A percentile compares a stretch with the other conserved stretches of the same genome.
Evolutionary conservation across 768 basidiomycete genomes (phyloP).

Genomic region (Leccinum disarticulatum): DNA sequence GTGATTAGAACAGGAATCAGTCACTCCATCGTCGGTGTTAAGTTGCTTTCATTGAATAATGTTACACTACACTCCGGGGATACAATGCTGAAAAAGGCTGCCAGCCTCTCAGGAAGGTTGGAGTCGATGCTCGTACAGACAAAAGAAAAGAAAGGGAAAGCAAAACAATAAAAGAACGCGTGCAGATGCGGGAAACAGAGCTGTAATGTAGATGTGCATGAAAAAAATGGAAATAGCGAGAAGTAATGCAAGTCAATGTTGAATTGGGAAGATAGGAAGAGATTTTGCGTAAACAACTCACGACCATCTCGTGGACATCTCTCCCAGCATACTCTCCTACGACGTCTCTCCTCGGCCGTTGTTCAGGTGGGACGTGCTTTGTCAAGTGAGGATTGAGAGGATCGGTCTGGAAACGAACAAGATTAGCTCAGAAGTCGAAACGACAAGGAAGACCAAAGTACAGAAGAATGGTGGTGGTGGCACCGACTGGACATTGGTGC

Average conservation of each 20-base stretch:
- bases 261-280: slow-evolving; percentile 9
- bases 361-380: slow-evolving; percentile 82
- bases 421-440: slow-evolving; percentile 5
- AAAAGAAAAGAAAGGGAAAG: slow-evolving; percentile 17
- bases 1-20: slow-evolving; percentile 14
- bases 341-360: slow-evolving; percentile 69
- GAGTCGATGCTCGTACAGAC: slow-evolving; percentile 25
- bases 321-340: slow-evolving; percentile 70
- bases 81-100: slow-evolving; percentile 24
- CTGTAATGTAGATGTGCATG: slow-evolving; percentile 18
- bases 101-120: slow-evolving; percentile 7
- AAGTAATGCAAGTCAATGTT: slow-evolving; percentile 7
- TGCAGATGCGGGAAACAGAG: slow-evolving; percentile 22
- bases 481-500: slow-evolving; percentile 2
- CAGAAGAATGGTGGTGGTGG: slow-evolving; percentile 1
- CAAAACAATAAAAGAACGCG: slow-evolving; percentile 20
- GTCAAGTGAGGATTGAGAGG: slow-evolving; percentile 77
- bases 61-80: slow-evolving; percentile 18
- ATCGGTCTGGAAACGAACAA: slow-evolving; percentile 58
- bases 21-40: neutral
- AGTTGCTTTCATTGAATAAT: slow-evolving; percentile 14
- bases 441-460: neutral
- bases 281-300: slow-evolving; percentile 42
- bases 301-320: slow-evolving; percentile 79
- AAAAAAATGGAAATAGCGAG: slow-evolving; percentile 6